Evolutionary conservation across 495 filamentous ascomycete species (phyloP).

Genomic region (Parathielavia hyrcaniae): DNA sequence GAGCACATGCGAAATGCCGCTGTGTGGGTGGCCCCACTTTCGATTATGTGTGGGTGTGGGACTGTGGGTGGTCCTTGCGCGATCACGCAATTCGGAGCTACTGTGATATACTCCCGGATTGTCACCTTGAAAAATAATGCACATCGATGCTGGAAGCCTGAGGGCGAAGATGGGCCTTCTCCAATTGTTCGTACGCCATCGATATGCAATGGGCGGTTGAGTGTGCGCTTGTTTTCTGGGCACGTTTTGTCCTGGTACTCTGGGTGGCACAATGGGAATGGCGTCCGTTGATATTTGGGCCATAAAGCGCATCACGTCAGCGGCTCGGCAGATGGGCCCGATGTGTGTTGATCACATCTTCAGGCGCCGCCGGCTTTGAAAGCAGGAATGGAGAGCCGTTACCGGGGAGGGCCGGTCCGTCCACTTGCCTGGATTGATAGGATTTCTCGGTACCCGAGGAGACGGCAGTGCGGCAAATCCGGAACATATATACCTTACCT

Average conservation of each 20-base stretch:
- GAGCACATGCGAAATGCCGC: too few species aligned
- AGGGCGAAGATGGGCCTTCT: not conserved
- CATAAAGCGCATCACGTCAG: too few species aligned
- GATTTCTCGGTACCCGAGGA: constrained; percentile 11
- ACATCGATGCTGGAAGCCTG: constrained; percentile 5
- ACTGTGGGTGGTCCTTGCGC: constrained; percentile 16
- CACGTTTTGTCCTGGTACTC: not conserved
- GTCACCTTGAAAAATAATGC: not conserved
- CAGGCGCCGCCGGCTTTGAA: not conserved
- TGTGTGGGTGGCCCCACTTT: constrained; percentile 3
- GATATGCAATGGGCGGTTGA: not conserved
- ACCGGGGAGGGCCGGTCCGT: constrained; percentile 5
- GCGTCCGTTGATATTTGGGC: not conserved
- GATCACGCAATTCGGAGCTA: constrained; percentile 48
- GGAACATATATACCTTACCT: constrained; percentile 10
- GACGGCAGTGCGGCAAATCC: constrained; percentile 17
- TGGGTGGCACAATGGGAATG: not conserved
- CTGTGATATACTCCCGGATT: not conserved
- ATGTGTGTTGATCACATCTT: too few species aligned
- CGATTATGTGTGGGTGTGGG: too few species aligned
- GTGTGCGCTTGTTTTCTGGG: not conserved
- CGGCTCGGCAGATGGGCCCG: too few species aligned
- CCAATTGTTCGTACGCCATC: constrained; percentile 5
- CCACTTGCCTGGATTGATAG: not conserved
- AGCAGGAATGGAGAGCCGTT: constrained; percentile 1